Evolutionary conservation across 169 alveolate species (phyloP).

Genomic region (Cryptosporidium ryanae): DNA sequence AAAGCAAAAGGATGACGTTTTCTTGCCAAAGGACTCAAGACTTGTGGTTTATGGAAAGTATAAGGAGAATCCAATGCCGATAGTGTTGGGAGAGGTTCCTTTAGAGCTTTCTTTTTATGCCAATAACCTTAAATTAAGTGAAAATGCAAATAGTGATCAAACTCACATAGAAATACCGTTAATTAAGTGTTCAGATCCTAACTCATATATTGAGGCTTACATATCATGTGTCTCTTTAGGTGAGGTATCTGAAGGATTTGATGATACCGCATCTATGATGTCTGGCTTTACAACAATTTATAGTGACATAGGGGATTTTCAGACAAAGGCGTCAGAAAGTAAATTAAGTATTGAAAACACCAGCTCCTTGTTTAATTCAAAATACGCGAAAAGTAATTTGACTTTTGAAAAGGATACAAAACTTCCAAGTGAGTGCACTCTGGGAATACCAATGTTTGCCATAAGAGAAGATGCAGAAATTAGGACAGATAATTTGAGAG

Average conservation of each 20-base stretch:
- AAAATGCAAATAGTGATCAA: constrained; percentile 5
- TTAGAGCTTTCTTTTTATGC: constrained; percentile 65
- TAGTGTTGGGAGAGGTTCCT: constrained; percentile 53
- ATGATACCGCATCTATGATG: constrained; percentile 74
- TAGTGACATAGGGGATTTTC: constrained; percentile 6
- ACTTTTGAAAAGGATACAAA: not conserved
- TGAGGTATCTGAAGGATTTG: constrained; percentile 62
- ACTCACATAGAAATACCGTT: constrained; percentile 44
- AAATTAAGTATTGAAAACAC: not conserved
- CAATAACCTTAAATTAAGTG: constrained; percentile 11
- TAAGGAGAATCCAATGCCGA: constrained; percentile 51
- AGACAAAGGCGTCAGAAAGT: not conserved
- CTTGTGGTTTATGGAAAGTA: constrained; percentile 42
- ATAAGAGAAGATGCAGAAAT: constrained; percentile 54
- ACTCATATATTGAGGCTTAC: constrained; percentile 54
- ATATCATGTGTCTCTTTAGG: constrained; percentile 62
- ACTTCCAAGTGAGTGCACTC: constrained; percentile 5
- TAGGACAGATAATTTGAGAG: constrained; percentile 12
- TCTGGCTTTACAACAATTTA: constrained; percentile 60
- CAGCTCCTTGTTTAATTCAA: not conserved
- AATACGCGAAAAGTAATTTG: not conserved
- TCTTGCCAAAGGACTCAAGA: constrained; percentile 68
- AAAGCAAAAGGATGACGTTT: not conserved
- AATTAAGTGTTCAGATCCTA: constrained; percentile 72
- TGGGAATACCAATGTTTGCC: constrained; percentile 72